These are phyloP conservation scores for Trifolium subterraneum DNA, from an alignment of 306 rosid genomes.

Conservation along the genomic window DNA sequence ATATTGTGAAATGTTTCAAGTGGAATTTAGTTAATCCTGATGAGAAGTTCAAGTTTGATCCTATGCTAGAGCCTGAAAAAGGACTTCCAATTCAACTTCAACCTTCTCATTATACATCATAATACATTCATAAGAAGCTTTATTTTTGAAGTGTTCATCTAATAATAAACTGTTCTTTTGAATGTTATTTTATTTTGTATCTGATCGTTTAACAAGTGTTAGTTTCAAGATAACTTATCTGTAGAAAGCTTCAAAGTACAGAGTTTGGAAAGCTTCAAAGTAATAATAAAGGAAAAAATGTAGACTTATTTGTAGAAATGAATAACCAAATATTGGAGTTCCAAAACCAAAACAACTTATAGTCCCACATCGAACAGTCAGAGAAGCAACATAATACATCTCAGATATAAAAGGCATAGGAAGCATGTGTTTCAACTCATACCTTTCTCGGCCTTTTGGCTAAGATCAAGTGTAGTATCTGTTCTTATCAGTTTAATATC, in stretches of 20 bases:
- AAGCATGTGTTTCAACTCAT: neutral
- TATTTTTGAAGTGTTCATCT: slow-evolving; percentile 22
- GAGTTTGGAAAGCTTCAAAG: neutral
- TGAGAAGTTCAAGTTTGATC: slow-evolving; percentile 55
- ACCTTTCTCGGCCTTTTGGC: slow-evolving; percentile 22
- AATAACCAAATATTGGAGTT: neutral
- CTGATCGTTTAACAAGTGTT: too few species aligned
- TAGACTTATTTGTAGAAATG: neutral
- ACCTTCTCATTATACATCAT: slow-evolving; percentile 9
- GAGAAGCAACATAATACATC: neutral
- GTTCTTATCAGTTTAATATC: slow-evolving; percentile 13
- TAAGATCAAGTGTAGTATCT: slow-evolving; percentile 18
- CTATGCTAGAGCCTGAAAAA: slow-evolving; percentile 49
- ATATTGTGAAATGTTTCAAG: slow-evolving; percentile 53
- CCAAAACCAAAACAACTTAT: neutral
- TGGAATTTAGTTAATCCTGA: slow-evolving; percentile 53
- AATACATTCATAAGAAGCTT: neutral
- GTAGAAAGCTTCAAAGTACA: too few species aligned
- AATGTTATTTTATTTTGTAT: slow-evolving; percentile 20
- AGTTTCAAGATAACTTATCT: too few species aligned
- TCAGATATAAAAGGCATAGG: neutral
- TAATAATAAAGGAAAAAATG: neutral
- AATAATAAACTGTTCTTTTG: neutral
- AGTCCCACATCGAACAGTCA: neutral
- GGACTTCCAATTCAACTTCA: slow-evolving; percentile 58